phyloP scores from a whole-genome alignment of 768 basidiomycete genomes.

The Tylopilus felleus region DNA sequence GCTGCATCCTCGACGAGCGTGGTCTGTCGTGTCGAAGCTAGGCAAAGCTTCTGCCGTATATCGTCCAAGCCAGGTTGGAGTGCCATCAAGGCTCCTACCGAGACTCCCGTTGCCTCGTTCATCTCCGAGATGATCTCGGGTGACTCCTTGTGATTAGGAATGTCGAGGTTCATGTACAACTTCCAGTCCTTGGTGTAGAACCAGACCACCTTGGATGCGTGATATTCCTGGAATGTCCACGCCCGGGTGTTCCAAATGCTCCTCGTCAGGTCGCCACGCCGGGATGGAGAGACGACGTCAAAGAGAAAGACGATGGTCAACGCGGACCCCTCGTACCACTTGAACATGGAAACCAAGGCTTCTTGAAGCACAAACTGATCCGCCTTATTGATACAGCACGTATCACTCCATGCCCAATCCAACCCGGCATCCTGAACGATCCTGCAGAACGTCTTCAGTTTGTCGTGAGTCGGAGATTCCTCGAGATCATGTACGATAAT shows the following conservation, averaged over 20 bases:
- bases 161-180: not conserved
- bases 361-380: not conserved
- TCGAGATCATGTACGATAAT: not conserved
- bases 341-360: not conserved
- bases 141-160: not conserved
- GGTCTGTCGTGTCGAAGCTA: not conserved
- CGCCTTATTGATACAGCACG: not conserved
- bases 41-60: not conserved
- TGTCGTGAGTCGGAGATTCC: not conserved
- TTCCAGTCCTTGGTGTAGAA: not conserved
- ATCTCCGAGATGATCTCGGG: constrained; percentile 1
- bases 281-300: not conserved
- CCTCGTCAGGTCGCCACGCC: not conserved
- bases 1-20: not conserved
- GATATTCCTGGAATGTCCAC: not conserved
- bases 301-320: not conserved
- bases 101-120: not conserved
- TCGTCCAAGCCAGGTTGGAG: not conserved
- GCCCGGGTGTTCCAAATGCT: not conserved
- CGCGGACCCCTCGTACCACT: not conserved
- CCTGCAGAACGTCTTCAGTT: not conserved
- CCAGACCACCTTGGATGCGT: not conserved
- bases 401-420: not conserved
- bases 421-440: not conserved
- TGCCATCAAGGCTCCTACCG: not conserved